Evolutionary conservation across 192 early-diverging fungal genomes (phyloP), one percentile per base, ranked within the genome.

Genomic region (Coemansia interrupta): DNA sequence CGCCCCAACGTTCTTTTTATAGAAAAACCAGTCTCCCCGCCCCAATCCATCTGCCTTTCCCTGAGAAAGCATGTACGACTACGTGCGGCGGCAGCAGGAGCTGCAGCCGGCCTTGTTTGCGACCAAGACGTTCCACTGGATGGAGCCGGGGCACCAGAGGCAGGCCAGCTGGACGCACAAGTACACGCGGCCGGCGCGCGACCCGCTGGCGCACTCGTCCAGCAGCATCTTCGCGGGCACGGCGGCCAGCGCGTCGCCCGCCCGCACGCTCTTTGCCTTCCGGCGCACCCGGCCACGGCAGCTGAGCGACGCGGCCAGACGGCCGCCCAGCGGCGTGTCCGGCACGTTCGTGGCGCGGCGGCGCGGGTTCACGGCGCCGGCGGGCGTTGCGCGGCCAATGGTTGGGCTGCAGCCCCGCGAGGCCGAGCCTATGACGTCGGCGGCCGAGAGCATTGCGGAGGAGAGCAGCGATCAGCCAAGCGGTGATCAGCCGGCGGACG

Each of bases 51-150:
- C n/a, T n/a, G n/a, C n/a, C n/a, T n/a, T n/a, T n/a, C n/a, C n/a
- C n/a, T n/a, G n/a, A n/a, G n/a, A n/a, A n/a, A n/a, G 10, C 3
- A 76, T 78, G 75, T 78, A 72, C 61, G 75, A 78, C 50, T 78
- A 72, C 58, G 75, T 78, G 58, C 75, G 75, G 51, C 65, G 75
- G 56, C 75, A 78, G 55, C 75, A 78, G 56, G 75, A 78, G 60
- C 64, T 65, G 50, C 75, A 78, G 56, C 66, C 75, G 22, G 30
- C 43, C 23, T 53, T 68, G 61, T 78, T 78, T 41, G 13, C 54
- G 9, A 53, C 65, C 12, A 78, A 72, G 50, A 69, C 75, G 15
- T 78, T 78, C 52, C 75, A 70, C n/a, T 78, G 75, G 75, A 70
- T 78, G 66, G 73, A 36, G 32, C 32, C 32, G 5, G 5, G 5